Evolutionary conservation across 1,139 yeast species (phyloP).

Genomic region (Arxiozyma slooffiae): DNA sequence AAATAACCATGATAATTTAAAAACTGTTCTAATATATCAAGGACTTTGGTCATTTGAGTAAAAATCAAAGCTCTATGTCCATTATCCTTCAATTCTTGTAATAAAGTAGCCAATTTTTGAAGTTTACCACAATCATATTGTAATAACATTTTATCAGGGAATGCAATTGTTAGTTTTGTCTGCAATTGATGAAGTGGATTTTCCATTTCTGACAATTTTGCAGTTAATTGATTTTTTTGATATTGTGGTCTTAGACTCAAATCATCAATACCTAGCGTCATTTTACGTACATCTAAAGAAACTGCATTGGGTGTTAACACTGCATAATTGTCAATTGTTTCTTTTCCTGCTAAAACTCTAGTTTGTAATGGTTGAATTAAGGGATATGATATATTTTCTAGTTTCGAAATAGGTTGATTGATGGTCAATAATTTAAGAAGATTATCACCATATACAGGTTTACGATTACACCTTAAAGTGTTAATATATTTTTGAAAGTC

Average conservation of each 20-base stretch:
- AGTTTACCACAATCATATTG: slow-evolving; percentile 97
- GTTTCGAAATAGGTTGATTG: background rate
- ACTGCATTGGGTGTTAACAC: slow-evolving; percentile 86
- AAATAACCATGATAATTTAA: slow-evolving; percentile 89
- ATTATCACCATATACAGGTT: slow-evolving; percentile 50
- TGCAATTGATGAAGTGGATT: slow-evolving; percentile 81
- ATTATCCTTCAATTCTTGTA: slow-evolving; percentile 67
- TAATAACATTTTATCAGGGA: slow-evolving; percentile 85
- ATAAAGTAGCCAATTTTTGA: slow-evolving; percentile 66
- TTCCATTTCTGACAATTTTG: slow-evolving; percentile 34
- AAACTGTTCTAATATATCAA: slow-evolving; percentile 88
- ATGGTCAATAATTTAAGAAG: slow-evolving; percentile 30
- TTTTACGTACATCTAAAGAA: slow-evolving; percentile 60
- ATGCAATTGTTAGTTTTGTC: slow-evolving; percentile 81
- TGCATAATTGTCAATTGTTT: slow-evolving; percentile 62
- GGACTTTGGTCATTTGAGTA: slow-evolving; percentile 96
- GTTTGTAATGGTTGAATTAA: slow-evolving; percentile 31
- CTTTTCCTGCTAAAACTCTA: slow-evolving; percentile 34
- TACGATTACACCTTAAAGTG: slow-evolving; percentile 46
- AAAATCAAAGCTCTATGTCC: slow-evolving; percentile 94
- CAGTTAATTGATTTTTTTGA: slow-evolving; percentile 33
- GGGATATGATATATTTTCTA: slow-evolving; percentile 12
- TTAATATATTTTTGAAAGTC: slow-evolving; percentile 58
- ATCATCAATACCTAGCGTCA: slow-evolving; percentile 30
- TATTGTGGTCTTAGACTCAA: slow-evolving; percentile 17